Percentiles rank a stretch among this genome's conserved stretches.
phyloP scores from a whole-genome alignment of 2,329 filamentous ascomycete species.

The Exophiala alcalophila region DNA sequence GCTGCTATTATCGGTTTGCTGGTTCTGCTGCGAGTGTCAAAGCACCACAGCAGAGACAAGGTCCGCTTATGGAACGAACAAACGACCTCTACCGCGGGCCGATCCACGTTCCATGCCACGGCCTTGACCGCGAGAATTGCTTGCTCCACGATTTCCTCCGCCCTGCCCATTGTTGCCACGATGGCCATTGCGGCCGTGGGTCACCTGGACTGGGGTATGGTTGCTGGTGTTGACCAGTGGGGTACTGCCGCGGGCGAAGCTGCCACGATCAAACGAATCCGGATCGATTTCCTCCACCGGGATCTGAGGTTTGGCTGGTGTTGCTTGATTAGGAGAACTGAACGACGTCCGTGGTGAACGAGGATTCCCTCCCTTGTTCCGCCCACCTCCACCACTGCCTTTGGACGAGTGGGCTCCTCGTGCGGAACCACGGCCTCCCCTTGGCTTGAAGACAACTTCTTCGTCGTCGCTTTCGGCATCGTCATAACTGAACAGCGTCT shows the following conservation, averaged over 20 bases:
- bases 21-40: slow-evolving; percentile 10
- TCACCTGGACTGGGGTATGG: slow-evolving; percentile 13
- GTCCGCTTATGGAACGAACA: slow-evolving; percentile 29
- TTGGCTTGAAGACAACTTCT: slow-evolving; percentile 43
- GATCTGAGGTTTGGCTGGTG: slow-evolving; percentile 36
- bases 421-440: slow-evolving; percentile 24
- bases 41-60: slow-evolving; percentile 5
- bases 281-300: slow-evolving; percentile 49
- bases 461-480: slow-evolving; percentile 50
- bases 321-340: slow-evolving; percentile 16
- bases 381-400: slow-evolving; percentile 12
- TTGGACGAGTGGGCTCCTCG: slow-evolving; percentile 14
- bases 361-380: slow-evolving; percentile 12
- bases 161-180: slow-evolving; percentile 16
- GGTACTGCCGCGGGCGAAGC: slow-evolving; percentile 30
- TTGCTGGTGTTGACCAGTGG: slow-evolving; percentile 28
- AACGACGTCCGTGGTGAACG: slow-evolving; percentile 25
- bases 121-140: slow-evolving; percentile 18
- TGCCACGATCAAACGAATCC: slow-evolving; percentile 46
- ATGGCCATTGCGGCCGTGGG: slow-evolving; percentile 13
- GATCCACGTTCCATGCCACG: slow-evolving; percentile 27
- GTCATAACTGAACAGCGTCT: slow-evolving; percentile 44
- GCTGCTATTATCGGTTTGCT: slow-evolving; percentile 5
- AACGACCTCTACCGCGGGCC: slow-evolving; percentile 29
- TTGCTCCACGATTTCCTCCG: slow-evolving; percentile 19